phyloP scores from a whole-genome alignment of 257 asterid species.

The Solanum pinnatisectum region DNA sequence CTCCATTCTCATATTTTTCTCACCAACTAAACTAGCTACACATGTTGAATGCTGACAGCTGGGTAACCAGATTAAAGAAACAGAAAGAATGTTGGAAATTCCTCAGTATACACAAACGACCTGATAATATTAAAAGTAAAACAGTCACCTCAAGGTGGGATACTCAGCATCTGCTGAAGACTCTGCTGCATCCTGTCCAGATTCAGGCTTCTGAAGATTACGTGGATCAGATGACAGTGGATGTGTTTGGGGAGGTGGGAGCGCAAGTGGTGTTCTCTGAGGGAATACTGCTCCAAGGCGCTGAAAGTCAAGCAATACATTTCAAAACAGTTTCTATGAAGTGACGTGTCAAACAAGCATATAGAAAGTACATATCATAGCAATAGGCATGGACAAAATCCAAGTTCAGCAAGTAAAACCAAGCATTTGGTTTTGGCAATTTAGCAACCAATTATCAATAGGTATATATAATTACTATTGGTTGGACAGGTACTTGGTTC shows the following conservation, averaged over 20 bases:
- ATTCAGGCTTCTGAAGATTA: constrained; percentile 55
- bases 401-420: neutral
- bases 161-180: constrained; percentile 91
- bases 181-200: constrained; percentile 57
- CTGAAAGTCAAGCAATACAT: neutral
- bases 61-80: neutral
- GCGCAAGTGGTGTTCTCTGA: neutral
- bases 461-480: neutral
- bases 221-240: neutral
- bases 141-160: constrained; percentile 79
- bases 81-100: neutral
- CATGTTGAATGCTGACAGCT: neutral
- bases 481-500: neutral
- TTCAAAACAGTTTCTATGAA: neutral
- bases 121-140: neutral
- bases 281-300: constrained; percentile 11
- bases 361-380: neutral
- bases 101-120: neutral
- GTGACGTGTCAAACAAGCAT: neutral
- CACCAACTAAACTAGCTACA: neutral
- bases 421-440: neutral
- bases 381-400: neutral
- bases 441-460: neutral
- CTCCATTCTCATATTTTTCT: neutral
- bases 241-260: neutral